phyloP scores from a whole-genome alignment of 2,329 filamentous ascomycete genomes.

The Penicillium expansum region DNA sequence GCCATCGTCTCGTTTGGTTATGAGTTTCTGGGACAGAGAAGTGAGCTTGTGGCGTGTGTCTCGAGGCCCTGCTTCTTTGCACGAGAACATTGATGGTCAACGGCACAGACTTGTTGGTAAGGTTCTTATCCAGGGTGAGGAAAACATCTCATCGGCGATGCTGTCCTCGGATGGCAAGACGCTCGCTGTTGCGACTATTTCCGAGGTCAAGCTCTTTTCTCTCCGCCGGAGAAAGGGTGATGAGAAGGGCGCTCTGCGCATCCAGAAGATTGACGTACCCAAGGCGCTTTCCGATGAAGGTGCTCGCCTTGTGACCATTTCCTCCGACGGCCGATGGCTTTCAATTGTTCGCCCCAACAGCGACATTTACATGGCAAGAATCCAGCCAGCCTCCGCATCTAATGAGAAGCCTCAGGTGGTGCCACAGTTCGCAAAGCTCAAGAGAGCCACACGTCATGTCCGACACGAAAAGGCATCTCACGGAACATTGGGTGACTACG shows the following conservation, averaged over 20 bases:
- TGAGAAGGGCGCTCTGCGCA: conserved; percentile 60
- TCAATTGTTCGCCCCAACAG: conserved; percentile 59
- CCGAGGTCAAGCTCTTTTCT: conserved; percentile 74
- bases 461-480: conserved; percentile 52
- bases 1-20: conserved; percentile 68
- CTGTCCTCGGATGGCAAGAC: conserved; percentile 70
- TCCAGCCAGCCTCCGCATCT: conserved; percentile 43
- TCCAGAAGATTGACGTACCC: conserved; percentile 69
- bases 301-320: conserved; percentile 61
- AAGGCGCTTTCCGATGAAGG: conserved; percentile 57
- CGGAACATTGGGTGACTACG: conserved; percentile 71
- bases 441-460: conserved; percentile 35
- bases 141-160: conserved; percentile 73
- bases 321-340: conserved; percentile 49
- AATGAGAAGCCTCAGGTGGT: conserved; percentile 44
- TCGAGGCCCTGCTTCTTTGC: conserved; percentile 46
- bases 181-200: conserved; percentile 71
- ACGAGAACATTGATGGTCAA: conserved; percentile 42
- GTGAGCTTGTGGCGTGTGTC: conserved; percentile 74
- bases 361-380: conserved; percentile 54
- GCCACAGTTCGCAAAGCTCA: conserved; percentile 45
- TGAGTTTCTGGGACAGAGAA: conserved; percentile 91
- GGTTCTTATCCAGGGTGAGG: conserved; percentile 67
- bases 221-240: conserved; percentile 55
- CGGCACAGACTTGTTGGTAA: conserved; percentile 59